phyloP scores from a whole-genome alignment of 2,329 filamentous ascomycete genomes.

The Cryphonectria japonica region DNA sequence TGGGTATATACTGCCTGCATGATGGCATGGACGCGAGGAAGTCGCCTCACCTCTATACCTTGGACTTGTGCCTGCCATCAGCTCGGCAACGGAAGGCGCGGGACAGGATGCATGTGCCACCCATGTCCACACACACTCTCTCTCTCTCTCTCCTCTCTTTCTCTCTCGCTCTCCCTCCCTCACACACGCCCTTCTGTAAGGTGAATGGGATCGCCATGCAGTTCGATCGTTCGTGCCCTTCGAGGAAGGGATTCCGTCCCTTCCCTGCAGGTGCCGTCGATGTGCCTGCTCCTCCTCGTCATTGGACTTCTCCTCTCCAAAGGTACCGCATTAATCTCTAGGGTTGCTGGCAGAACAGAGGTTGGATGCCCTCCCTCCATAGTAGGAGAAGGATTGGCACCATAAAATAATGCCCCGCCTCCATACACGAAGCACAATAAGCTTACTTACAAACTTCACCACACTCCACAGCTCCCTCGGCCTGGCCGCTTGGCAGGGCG shows the following conservation, averaged over 20 bases:
- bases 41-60: slow-evolving; percentile 20
- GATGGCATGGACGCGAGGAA: neutral
- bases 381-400: neutral
- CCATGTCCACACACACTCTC: neutral
- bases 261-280: neutral
- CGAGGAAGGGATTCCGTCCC: neutral
- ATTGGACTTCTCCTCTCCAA: neutral
- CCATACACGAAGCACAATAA: neutral
- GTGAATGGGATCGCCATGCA: neutral
- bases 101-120: neutral
- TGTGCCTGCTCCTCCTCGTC: neutral
- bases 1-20: neutral
- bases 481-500: slow-evolving; percentile 2
- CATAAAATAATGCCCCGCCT: neutral
- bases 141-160: too few relatives aligned
- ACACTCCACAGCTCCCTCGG: neutral
- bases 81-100: slow-evolving; percentile 17
- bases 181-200: neutral
- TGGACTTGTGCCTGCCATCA: slow-evolving; percentile 13
- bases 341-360: neutral
- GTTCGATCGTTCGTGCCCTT: neutral
- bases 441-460: slow-evolving; percentile 3
- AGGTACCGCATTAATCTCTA: neutral
- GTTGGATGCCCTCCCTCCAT: neutral
- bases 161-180: neutral